Conservation (phyloP, 2,329 filamentous ascomycete genomes). For the Emydomyces testavorans region DNA sequence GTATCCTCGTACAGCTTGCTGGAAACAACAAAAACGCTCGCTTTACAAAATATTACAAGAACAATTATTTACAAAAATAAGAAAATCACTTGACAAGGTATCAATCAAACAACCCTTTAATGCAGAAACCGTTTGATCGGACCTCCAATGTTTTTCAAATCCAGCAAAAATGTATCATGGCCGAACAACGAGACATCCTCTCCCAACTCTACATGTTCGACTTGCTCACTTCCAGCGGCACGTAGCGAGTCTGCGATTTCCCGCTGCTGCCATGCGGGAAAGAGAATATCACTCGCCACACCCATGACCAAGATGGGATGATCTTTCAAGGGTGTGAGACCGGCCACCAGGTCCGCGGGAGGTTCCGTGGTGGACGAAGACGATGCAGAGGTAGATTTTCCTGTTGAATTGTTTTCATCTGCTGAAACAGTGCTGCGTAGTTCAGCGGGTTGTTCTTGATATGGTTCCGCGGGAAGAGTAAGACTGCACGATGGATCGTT, state of each 20-base stretch:
- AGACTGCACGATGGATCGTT: constrained; percentile 56
- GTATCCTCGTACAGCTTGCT: too few species aligned
- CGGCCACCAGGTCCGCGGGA: constrained; percentile 67
- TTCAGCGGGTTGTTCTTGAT: constrained; percentile 66
- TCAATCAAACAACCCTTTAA: not conserved
- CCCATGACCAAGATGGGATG: constrained; percentile 82
- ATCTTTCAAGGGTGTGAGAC: constrained; percentile 58
- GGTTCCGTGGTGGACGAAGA: constrained; percentile 37
- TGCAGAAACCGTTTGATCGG: constrained; percentile 69
- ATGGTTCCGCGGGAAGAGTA: constrained; percentile 70
- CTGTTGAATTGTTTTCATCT: constrained; percentile 21
- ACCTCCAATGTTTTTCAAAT: constrained; percentile 83
- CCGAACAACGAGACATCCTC: constrained; percentile 92
- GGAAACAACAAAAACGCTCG: not conserved
- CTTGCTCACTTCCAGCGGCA: constrained; percentile 63
- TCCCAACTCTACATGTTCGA: constrained; percentile 81
- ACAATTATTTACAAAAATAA: not conserved
- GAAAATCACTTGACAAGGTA: not conserved
- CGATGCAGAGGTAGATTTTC: constrained; percentile 9
- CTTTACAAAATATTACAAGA: not conserved
- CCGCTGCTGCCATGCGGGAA: constrained; percentile 94
- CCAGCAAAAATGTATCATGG: constrained; percentile 89
- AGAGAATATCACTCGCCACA: constrained; percentile 89
- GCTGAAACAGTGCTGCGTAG: constrained; percentile 26
- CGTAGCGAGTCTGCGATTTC: constrained; percentile 80